Evolutionary conservation across 768 basidiomycete genomes (phyloP).

Genomic region (Scleroderma citrinum): DNA sequence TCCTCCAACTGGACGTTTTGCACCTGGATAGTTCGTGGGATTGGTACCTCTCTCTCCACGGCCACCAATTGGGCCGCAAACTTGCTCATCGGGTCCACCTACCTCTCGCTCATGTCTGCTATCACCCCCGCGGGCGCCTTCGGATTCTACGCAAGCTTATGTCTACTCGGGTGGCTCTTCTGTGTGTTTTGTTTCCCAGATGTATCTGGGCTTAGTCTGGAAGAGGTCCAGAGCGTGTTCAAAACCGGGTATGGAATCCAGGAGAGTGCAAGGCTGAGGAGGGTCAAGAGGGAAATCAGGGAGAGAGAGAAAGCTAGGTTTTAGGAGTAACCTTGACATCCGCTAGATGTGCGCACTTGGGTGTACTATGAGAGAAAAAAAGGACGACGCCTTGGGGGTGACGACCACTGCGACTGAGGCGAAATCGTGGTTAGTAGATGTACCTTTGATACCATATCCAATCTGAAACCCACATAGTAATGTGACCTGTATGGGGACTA

Average conservation of each 20-base stretch:
- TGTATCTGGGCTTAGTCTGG: slow-evolving; percentile 67
- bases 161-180: slow-evolving; percentile 65
- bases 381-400: no score
- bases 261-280: slow-evolving; percentile 47
- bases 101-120: slow-evolving; percentile 68
- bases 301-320: slow-evolving; percentile 25
- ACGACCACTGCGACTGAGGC: no score
- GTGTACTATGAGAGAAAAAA: no score
- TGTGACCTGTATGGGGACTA: no score
- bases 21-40: slow-evolving; percentile 51
- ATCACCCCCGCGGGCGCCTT: slow-evolving; percentile 79
- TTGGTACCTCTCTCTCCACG: slow-evolving; percentile 70
- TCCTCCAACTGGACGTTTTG: no score
- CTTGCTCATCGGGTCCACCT: slow-evolving; percentile 72
- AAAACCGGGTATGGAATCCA: slow-evolving; percentile 57
- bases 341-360: no score
- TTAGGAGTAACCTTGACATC: no score
- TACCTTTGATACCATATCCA: no score
- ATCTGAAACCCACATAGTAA: no score
- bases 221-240: slow-evolving; percentile 62
- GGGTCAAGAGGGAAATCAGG: slow-evolving; percentile 39
- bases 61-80: slow-evolving; percentile 77
- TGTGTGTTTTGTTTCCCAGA: slow-evolving; percentile 71
- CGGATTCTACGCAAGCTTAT: slow-evolving; percentile 71
- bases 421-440: no score